A percentile compares a stretch with the other conserved stretches of the same genome.
Conservation (phyloP, 2,329 filamentous ascomycete species). For the Scedosporium minutisporum region DNA sequence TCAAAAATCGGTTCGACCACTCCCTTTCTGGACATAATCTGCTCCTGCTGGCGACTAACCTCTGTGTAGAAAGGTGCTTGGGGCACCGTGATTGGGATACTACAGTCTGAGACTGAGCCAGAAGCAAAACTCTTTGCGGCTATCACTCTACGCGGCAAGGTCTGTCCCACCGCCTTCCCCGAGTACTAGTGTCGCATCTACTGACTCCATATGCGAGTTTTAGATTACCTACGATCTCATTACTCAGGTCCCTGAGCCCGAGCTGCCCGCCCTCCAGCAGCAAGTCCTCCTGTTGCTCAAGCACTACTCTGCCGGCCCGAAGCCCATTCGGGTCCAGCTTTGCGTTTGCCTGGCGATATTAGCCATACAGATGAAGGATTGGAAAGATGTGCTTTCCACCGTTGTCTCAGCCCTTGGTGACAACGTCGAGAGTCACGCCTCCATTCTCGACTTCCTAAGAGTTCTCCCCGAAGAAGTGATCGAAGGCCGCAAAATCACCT, state of each 20-base stretch:
- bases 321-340: constrained; percentile 79
- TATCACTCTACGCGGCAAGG: constrained; percentile 96
- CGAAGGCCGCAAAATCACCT: constrained; percentile 97
- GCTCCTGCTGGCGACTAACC: neutral
- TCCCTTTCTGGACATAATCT: constrained; percentile 4
- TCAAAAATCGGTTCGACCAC: constrained; percentile 76
- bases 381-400: constrained; percentile 83
- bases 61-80: constrained; percentile 71
- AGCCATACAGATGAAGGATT: constrained; percentile 90
- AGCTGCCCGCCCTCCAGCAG: constrained; percentile 68
- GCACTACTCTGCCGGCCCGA: constrained; percentile 70
- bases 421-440: constrained; percentile 69
- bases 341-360: constrained; percentile 91
- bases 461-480: constrained; percentile 98
- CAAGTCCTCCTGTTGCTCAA: constrained; percentile 76
- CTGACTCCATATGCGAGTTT: constrained; percentile 2
- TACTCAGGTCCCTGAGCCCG: constrained; percentile 69
- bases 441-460: constrained; percentile 89
- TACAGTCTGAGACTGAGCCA: constrained; percentile 70
- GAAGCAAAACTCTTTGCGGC: constrained; percentile 93
- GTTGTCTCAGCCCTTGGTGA: constrained; percentile 71
- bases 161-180: constrained; percentile 25
- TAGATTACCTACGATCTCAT: constrained; percentile 93
- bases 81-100: constrained; percentile 75
- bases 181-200: neutral